Base-by-base conservation (phyloP, 2,329 filamentous ascomycete species). In the Hansfordia pulvinata region DNA sequence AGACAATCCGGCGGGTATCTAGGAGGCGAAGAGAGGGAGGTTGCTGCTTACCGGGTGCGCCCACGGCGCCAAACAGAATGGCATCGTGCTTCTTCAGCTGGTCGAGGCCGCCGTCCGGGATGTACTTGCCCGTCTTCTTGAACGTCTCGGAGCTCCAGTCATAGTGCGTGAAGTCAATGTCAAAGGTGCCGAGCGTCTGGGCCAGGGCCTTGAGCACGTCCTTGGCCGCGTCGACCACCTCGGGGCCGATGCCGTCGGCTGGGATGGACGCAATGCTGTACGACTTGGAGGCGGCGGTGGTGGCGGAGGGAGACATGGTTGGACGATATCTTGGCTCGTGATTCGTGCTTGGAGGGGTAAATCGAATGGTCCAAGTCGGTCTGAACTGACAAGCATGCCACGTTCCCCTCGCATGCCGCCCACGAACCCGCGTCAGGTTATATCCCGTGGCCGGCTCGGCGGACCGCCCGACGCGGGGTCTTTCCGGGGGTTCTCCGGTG, bases 81-180 rank as follows among this genome's bases (percentile, higher is more conserved):
- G 72, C 72, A 36, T 77, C 64, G 30, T 54, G 49, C 33, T 48
- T 48, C 38, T 47, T 51, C 15, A 55, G 39, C 27, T 57, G 43
- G 3, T 72, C 64, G 2, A 75, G 52, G 1, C 68, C 71, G 17
- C 63, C 69, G 13, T 69, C 62, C 0, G 71, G 69, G 7, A 76
- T 74, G 40, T 76, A 80, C 36, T 67, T 62, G 2, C 76, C 76
- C 0, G 64, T 73, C 42, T 64, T 62, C 44, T 75, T 75, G 49
- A 75, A 80, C 0, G 62, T 70, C 10, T 73, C 67, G 0, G 70
- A 76, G 36, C 66, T 72, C 75, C 74, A 80, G 44, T 77, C 70
- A 38, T 67, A 76, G 36, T 72, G 53, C 21, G 60, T 62, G 41
- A 79, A 80, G 8, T 68, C 50, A 1, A 82, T 53, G 7, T 62